Evolutionary conservation across 1,139 yeast species (phyloP).

Genomic region (Hanseniaspora gamundiae): DNA sequence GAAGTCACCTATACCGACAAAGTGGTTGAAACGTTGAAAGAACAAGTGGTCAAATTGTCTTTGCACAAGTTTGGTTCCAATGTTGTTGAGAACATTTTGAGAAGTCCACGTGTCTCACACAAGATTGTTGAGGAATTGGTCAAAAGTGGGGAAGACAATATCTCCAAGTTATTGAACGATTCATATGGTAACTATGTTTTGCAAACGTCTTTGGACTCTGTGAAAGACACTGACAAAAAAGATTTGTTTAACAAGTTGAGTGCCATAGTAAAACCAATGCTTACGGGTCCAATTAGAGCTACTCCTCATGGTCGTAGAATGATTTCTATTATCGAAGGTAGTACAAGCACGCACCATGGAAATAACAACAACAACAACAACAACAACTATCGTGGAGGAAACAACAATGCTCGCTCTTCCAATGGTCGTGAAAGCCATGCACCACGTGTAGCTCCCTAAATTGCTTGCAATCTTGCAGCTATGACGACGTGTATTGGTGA

Average conservation of each 20-base stretch:
- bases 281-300: slow-evolving; percentile 43
- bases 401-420: background rate
- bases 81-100: slow-evolving; percentile 80
- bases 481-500: too few species aligned
- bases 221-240: slow-evolving; percentile 26
- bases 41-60: slow-evolving; percentile 35
- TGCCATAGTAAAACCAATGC: slow-evolving; percentile 46
- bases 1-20: slow-evolving; percentile 21
- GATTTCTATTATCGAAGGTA: slow-evolving; percentile 26
- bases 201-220: slow-evolving; percentile 74
- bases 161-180: slow-evolving; percentile 42
- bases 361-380: background rate
- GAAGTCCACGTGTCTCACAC: slow-evolving; percentile 41
- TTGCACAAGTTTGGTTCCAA: slow-evolving; percentile 92
- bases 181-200: slow-evolving; percentile 77
- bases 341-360: background rate
- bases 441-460: too few species aligned
- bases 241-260: slow-evolving; percentile 38
- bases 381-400: background rate
- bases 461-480: too few species aligned
- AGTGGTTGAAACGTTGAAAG: slow-evolving; percentile 25
- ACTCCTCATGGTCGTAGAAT: slow-evolving; percentile 95
- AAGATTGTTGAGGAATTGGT: slow-evolving; percentile 33
- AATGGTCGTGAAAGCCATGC: too few species aligned
- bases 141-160: slow-evolving; percentile 31